These are phyloP conservation scores for Entelexis paramagnoliae DNA, from an alignment of 1,139 yeast species.

Conservation along the genomic window DNA sequence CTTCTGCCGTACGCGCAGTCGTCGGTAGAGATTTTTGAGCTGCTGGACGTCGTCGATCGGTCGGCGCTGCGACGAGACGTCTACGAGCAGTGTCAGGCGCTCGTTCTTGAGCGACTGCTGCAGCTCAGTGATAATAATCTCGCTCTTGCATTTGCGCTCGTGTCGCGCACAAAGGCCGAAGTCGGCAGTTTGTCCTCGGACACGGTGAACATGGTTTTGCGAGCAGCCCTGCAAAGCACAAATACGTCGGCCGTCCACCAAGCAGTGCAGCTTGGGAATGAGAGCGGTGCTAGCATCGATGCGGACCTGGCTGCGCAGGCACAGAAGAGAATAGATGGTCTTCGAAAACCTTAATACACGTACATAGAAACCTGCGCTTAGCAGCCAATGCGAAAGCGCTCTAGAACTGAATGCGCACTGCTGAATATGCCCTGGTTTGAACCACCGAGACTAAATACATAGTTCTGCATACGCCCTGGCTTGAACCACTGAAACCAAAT, in stretches of 20 bases:
- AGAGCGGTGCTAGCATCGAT: not conserved
- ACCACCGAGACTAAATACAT: no score
- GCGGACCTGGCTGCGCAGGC: not conserved
- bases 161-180: slow-evolving; percentile 25
- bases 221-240: not conserved
- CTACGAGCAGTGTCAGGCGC: slow-evolving; percentile 27
- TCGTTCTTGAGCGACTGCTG: slow-evolving; percentile 22
- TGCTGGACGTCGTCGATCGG: slow-evolving; percentile 26
- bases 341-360: not conserved
- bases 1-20: slow-evolving; percentile 27
- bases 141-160: slow-evolving; percentile 31
- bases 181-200: not conserved
- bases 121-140: slow-evolving; percentile 16
- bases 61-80: slow-evolving; percentile 25
- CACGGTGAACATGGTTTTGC: not conserved
- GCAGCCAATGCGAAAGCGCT: no score
- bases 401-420: no score
- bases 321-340: not conserved
- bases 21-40: slow-evolving; percentile 27
- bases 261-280: not conserved
- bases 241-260: not conserved
- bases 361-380: not conserved
- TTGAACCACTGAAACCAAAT: no score
- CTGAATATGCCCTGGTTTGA: no score
- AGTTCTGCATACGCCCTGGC: no score